phyloP scores from a whole-genome alignment of 768 basidiomycete species.

The Boletellus ananiceps region DNA sequence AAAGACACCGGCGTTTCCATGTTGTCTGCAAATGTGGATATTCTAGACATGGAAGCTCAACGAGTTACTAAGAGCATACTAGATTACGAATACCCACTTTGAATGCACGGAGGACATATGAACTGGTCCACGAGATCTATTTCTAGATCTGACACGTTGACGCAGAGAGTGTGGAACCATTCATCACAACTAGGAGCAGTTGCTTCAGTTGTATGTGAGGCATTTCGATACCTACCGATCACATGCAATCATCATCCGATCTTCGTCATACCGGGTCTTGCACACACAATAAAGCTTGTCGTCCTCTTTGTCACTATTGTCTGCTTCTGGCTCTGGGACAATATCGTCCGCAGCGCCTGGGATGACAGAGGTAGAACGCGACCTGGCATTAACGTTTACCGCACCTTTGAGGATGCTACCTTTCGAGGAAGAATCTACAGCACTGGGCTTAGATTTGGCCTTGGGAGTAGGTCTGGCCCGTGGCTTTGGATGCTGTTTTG shows the following conservation, averaged over 20 bases:
- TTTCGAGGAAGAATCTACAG: conserved; percentile 15
- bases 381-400: conserved; percentile 41
- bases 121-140: conserved; percentile 91
- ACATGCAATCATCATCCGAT: conserved; percentile 89
- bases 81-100: conserved; percentile 47
- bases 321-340: conserved; percentile 48
- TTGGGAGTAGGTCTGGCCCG: conserved; percentile 31
- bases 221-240: conserved; percentile 57
- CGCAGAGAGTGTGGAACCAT: conserved; percentile 90
- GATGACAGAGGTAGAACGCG: conserved; percentile 68
- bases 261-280: conserved; percentile 82
- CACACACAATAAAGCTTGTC: conserved; percentile 85
- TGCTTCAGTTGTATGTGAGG: background rate
- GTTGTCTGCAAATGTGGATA: conserved; percentile 64
- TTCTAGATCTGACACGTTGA: conserved; percentile 73
- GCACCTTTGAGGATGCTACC: conserved; percentile 13
- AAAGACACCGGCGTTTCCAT: conserved; percentile 76
- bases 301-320: conserved; percentile 37
- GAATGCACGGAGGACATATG: conserved; percentile 76
- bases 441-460: conserved; percentile 20
- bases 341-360: conserved; percentile 41
- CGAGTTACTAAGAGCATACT: background rate
- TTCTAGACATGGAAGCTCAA: conserved; percentile 34
- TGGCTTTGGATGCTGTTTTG: conserved; percentile 30
- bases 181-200: conserved; percentile 71